Percentiles rank a stretch among this genome's conserved stretches.
Evolutionary conservation across 1,284 basidiomycete species (phyloP).

Genomic region (Vanrija pseudolonga): DNA sequence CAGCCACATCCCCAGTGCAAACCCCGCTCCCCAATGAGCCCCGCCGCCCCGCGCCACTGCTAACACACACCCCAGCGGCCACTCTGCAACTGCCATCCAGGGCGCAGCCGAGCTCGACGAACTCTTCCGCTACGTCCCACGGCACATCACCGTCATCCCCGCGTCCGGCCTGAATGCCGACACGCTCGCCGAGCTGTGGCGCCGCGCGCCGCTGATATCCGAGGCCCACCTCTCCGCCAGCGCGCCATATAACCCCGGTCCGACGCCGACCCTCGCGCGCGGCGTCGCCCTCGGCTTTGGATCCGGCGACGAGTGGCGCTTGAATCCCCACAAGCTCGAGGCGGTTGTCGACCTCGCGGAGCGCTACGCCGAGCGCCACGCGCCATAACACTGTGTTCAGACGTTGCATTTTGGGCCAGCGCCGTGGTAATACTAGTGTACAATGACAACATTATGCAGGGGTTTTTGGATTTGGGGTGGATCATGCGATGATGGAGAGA

Average conservation of each 20-base stretch:
- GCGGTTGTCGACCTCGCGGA: slow-evolving; percentile 5
- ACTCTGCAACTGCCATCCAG: slow-evolving; percentile 22
- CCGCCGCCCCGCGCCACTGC: neutral
- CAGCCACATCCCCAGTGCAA: too few species aligned
- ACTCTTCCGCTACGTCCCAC: neutral
- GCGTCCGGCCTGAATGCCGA: slow-evolving; percentile 23
- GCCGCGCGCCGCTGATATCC: slow-evolving; percentile 53
- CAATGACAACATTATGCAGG: too few species aligned
- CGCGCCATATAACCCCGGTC: neutral
- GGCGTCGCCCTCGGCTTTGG: slow-evolving; percentile 17
- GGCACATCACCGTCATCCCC: slow-evolving; percentile 52
- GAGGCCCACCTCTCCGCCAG: slow-evolving; percentile 28
- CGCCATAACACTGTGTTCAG: too few species aligned
- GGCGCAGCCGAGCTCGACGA: slow-evolving; percentile 8
- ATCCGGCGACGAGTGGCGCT: slow-evolving; percentile 8
- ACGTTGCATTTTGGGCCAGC: too few species aligned
- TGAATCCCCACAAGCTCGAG: slow-evolving; percentile 7
- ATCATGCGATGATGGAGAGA: neutral
- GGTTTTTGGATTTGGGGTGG: too few species aligned
- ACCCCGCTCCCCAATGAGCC: neutral
- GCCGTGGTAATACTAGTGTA: too few species aligned
- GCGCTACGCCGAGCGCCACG: neutral
- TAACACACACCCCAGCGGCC: slow-evolving; percentile 18
- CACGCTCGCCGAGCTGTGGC: slow-evolving; percentile 47
- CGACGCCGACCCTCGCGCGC: neutral